A percentile compares a stretch with the other conserved stretches of the same genome.
Evolutionary conservation across 352 stramenopile species (phyloP).

Genomic region (Globisporangium acanthophoron): DNA sequence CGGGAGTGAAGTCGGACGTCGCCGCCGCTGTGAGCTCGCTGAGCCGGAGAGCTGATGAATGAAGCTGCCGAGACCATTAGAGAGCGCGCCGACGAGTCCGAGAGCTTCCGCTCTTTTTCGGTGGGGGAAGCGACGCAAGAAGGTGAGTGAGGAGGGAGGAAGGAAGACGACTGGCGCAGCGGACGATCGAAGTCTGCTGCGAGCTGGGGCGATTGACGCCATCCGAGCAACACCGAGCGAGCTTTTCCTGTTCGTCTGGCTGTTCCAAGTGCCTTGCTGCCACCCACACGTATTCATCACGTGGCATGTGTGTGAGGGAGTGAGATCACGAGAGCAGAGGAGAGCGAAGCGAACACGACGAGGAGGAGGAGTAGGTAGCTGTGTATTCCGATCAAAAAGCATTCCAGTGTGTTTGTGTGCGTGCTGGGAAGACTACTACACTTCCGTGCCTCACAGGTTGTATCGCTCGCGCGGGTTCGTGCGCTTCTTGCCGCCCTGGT

Average conservation of each 20-base stretch:
- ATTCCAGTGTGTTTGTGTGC: too few relatives aligned
- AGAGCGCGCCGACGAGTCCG: background rate
- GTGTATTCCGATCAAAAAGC: background rate
- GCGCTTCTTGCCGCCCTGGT: conserved; percentile 72
- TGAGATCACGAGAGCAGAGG: background rate
- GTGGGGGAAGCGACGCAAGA: background rate
- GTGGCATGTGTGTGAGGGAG: background rate
- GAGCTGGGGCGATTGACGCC: background rate
- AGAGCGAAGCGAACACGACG: background rate
- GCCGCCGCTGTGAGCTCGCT: background rate
- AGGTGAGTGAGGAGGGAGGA: too few relatives aligned
- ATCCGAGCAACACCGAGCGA: too few relatives aligned
- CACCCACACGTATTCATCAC: too few relatives aligned
- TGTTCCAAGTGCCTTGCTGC: too few relatives aligned
- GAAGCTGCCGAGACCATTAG: background rate
- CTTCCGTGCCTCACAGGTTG: conserved; percentile 11
- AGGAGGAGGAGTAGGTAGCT: background rate
- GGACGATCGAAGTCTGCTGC: background rate
- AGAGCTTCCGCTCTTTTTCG: background rate
- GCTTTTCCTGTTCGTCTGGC: too few relatives aligned
- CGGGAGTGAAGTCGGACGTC: background rate
- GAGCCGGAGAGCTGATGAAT: background rate
- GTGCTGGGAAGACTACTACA: too few relatives aligned
- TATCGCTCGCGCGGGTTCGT: conserved; percentile 44
- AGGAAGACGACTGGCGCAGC: background rate